Conservation (phyloP, 805 yeast species). For the Wickerhamiella parazyma region DNA sequence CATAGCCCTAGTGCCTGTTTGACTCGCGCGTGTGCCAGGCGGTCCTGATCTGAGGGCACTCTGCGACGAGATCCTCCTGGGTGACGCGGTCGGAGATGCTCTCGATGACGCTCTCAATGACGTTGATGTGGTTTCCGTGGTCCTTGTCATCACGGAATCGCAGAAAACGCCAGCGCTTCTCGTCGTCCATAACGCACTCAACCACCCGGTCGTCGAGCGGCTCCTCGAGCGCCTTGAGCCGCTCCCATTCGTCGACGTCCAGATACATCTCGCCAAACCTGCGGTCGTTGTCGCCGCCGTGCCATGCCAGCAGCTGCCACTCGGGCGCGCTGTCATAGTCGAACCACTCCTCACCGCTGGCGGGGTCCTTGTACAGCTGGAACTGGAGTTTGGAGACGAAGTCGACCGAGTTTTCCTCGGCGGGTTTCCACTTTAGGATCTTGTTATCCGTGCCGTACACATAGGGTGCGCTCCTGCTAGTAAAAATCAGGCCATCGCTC, state of each 20-base stretch:
- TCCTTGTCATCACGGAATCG: slow-evolving; percentile 88
- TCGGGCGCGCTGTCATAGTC: slow-evolving; percentile 63
- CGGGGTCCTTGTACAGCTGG: slow-evolving; percentile 45
- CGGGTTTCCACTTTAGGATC: slow-evolving; percentile 92
- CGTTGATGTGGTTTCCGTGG: slow-evolving; percentile 72
- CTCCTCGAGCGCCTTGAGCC: slow-evolving; percentile 51
- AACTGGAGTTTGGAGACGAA: slow-evolving; percentile 58
- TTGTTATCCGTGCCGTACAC: slow-evolving; percentile 77
- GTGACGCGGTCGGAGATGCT: slow-evolving; percentile 80
- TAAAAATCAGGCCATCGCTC: slow-evolving; percentile 86
- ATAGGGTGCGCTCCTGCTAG: slow-evolving; percentile 82
- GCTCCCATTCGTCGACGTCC: slow-evolving; percentile 67
- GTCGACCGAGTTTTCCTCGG: slow-evolving; percentile 88
- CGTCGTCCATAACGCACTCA: slow-evolving; percentile 60
- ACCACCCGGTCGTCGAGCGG: slow-evolving; percentile 82
- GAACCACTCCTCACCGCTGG: slow-evolving; percentile 31
- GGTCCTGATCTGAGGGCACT: slow-evolving; percentile 42
- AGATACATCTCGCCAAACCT: slow-evolving; percentile 53
- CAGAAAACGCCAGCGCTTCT: slow-evolving; percentile 66
- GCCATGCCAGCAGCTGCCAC: slow-evolving; percentile 57
- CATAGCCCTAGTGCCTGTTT: slow-evolving; percentile 1
- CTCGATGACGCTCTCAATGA: slow-evolving; percentile 68
- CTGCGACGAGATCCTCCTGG: slow-evolving; percentile 54
- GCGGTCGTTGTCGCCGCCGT: slow-evolving; percentile 41
- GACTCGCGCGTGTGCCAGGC: slow-evolving; percentile 47